phyloP scores from a whole-genome alignment of 75 land plant genomes.

The Pseudotsuga menziesii region DNA sequence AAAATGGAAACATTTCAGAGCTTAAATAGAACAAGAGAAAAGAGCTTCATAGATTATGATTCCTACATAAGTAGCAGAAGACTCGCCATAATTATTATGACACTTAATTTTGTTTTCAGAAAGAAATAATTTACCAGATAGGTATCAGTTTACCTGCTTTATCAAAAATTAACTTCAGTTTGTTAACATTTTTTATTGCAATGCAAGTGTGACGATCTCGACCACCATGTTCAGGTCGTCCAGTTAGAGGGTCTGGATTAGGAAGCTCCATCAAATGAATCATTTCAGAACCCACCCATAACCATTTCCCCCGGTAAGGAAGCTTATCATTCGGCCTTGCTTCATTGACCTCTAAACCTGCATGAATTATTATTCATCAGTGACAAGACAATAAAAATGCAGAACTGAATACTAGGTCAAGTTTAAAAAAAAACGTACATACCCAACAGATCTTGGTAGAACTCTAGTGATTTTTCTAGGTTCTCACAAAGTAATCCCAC shows the following conservation, averaged over 20 bases:
- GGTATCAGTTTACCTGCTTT: conserved; percentile 49
- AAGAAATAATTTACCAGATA: not conserved
- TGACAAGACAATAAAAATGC: not conserved
- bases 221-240: conserved; percentile 95
- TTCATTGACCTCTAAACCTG: conserved; percentile 74
- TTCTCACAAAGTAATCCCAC: conserved; percentile 84
- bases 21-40: not conserved
- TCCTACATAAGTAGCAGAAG: not conserved
- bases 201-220: conserved; percentile 86
- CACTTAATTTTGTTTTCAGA: not conserved
- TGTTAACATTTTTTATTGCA: conserved; percentile 58
- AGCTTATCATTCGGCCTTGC: conserved; percentile 85
- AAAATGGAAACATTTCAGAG: not conserved
- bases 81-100: not conserved
- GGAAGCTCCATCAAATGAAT: conserved; percentile 99
- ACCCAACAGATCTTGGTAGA: conserved; percentile 89
- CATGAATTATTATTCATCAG: not conserved
- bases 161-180: conserved; percentile 62
- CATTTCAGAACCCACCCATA: conserved; percentile 96
- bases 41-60: not conserved
- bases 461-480: conserved; percentile 76
- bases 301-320: conserved; percentile 92
- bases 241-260: conserved; percentile 89
- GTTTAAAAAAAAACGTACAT: not conserved
- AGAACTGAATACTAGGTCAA: not conserved